phyloP scores from a whole-genome alignment of 192 early-diverging fungal species.

The Linnemannia zychae region DNA sequence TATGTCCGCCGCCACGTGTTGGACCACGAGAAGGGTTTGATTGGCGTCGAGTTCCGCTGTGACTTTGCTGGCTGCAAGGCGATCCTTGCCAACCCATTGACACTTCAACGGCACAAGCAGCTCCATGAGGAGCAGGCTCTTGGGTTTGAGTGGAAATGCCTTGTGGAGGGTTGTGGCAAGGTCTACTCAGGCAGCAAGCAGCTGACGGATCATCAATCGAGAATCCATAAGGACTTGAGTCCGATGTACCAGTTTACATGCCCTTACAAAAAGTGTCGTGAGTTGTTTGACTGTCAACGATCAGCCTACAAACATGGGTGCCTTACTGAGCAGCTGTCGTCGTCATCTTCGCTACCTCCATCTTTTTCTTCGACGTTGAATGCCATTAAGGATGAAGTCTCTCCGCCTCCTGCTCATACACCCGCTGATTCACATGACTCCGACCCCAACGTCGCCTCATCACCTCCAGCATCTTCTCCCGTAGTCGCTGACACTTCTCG shows the following conservation, averaged over 20 bases:
- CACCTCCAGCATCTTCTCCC: not conserved
- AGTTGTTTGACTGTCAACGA: constrained; percentile 42
- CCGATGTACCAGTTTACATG: constrained; percentile 28
- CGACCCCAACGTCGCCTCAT: not conserved
- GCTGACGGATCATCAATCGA: constrained; percentile 47
- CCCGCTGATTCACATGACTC: not conserved
- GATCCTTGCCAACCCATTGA: constrained; percentile 49
- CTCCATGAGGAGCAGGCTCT: constrained; percentile 52
- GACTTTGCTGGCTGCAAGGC: constrained; percentile 44
- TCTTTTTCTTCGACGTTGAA: not conserved
- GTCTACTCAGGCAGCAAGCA: constrained; percentile 54
- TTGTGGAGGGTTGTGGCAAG: constrained; percentile 39
- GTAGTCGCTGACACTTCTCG: too few relatives aligned
- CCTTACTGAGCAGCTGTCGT: constrained; percentile 2
- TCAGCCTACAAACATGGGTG: constrained; percentile 51
- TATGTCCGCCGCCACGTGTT: constrained; percentile 55
- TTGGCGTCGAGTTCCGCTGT: constrained; percentile 47
- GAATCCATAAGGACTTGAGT: constrained; percentile 50
- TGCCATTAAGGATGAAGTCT: too few relatives aligned
- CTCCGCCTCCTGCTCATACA: too few relatives aligned
- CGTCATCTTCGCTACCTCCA: not conserved
- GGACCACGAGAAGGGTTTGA: constrained; percentile 53
- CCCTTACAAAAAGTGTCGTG: constrained; percentile 32
- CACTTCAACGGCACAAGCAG: constrained; percentile 52
- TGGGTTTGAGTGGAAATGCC: constrained; percentile 49